Percentiles rank a stretch among this genome's conserved stretches.
Conservation (phyloP, 2,329 filamentous ascomycete genomes). For the Xylariales sp. region DNA sequence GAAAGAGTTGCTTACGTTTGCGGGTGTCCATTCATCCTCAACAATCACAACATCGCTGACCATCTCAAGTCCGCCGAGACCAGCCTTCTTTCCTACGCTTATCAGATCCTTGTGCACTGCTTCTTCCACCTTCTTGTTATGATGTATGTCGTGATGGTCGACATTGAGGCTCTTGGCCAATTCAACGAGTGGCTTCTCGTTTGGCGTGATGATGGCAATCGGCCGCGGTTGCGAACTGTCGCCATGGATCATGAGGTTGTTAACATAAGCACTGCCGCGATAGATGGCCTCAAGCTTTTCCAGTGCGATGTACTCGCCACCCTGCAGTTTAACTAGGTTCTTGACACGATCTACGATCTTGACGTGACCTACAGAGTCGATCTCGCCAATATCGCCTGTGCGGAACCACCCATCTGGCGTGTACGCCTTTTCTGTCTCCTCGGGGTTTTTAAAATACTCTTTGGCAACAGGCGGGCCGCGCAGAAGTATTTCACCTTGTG, state of each 20-base stretch:
- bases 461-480: conserved; percentile 79
- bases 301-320: conserved; percentile 95
- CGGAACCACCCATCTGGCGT: conserved; percentile 95
- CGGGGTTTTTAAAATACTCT: conserved; percentile 85
- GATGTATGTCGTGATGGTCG: conserved; percentile 74
- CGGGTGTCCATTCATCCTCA: conserved; percentile 89
- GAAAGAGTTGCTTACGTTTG: conserved; percentile 70
- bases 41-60: conserved; percentile 80
- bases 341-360: conserved; percentile 96
- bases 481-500: conserved; percentile 94
- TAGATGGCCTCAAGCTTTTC: conserved; percentile 96
- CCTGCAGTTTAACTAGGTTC: conserved; percentile 95
- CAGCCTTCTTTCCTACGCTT: conserved; percentile 71
- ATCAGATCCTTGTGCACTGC: conserved; percentile 75
- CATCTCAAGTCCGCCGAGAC: conserved; percentile 77
- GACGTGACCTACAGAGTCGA: conserved; percentile 81
- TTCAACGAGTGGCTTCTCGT: conserved; percentile 71
- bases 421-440: conserved; percentile 83
- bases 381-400: conserved; percentile 95
- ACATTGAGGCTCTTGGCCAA: conserved; percentile 72
- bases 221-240: conserved; percentile 80
- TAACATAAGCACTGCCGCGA: conserved; percentile 80
- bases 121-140: conserved; percentile 71
- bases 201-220: conserved; percentile 81
- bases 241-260: conserved; percentile 89